These are phyloP conservation scores for Lasiosphaeria miniovina DNA, from an alignment of 495 filamentous ascomycete species.

Conservation along the genomic window DNA sequence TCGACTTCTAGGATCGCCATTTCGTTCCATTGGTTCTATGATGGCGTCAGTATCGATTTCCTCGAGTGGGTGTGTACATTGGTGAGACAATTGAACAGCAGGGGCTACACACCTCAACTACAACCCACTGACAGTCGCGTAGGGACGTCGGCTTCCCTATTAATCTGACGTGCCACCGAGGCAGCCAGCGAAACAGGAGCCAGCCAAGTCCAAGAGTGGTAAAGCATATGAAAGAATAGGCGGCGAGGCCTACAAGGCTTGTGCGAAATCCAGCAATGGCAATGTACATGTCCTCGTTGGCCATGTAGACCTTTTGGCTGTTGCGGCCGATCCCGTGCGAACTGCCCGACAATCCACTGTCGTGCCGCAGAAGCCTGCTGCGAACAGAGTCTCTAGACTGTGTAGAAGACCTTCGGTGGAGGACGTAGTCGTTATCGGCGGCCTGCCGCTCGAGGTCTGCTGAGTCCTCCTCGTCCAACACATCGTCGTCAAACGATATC, in stretches of 20 bases:
- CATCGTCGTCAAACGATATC: slow-evolving; percentile 37
- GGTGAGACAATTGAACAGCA: neutral
- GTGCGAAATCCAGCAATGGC: slow-evolving; percentile 89
- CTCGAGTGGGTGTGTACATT: neutral
- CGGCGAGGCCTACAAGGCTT: slow-evolving; percentile 58
- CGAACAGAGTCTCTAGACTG: slow-evolving; percentile 59
- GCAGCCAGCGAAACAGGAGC: slow-evolving; percentile 85
- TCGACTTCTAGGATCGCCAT: slow-evolving; percentile 68
- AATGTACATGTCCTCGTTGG: slow-evolving; percentile 88
- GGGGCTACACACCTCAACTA: slow-evolving; percentile 56
- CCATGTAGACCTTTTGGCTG: slow-evolving; percentile 89
- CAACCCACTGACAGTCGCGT: slow-evolving; percentile 80
- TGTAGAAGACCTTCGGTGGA: slow-evolving; percentile 41
- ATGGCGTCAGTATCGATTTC: neutral
- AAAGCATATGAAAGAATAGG: slow-evolving; percentile 68
- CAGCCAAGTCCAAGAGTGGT: slow-evolving; percentile 74
- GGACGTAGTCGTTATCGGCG: slow-evolving; percentile 37
- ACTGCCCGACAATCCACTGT: slow-evolving; percentile 59
- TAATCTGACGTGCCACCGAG: slow-evolving; percentile 76
- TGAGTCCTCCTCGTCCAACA: slow-evolving; percentile 37
- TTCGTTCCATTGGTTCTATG: slow-evolving; percentile 87
- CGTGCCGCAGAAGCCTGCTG: slow-evolving; percentile 65
- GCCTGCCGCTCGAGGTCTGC: slow-evolving; percentile 40
- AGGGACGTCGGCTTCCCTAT: slow-evolving; percentile 66
- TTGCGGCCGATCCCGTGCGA: slow-evolving; percentile 54